phyloP scores from a whole-genome alignment of 441 rosid species.

The Populus tomentosa region DNA sequence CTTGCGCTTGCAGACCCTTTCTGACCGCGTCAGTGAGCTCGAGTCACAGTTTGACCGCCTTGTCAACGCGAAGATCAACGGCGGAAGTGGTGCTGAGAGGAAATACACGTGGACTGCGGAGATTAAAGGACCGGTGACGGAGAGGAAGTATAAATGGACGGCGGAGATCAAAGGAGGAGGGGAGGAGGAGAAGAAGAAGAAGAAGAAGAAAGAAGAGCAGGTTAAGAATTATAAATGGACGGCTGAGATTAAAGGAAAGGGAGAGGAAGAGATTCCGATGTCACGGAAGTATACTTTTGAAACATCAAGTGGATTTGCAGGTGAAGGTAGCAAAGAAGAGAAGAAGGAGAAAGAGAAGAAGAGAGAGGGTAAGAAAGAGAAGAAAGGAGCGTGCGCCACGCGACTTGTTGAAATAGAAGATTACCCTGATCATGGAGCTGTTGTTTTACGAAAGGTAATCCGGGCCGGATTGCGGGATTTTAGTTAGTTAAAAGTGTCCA shows the following conservation, averaged over 20 bases:
- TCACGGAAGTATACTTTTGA: conserved; percentile 51
- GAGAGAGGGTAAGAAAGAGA: conserved; percentile 37
- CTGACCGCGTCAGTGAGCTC: conserved; percentile 56
- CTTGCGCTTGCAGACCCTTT: conserved; percentile 41
- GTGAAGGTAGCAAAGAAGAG: conserved; percentile 33
- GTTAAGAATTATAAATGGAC: conserved; percentile 66
- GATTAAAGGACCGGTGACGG: conserved; percentile 49
- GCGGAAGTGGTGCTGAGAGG: conserved; percentile 34
- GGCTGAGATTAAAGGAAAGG: conserved; percentile 69
- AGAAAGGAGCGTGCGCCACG: conserved; percentile 27
- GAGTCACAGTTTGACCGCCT: conserved; percentile 66
- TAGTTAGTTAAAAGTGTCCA: not conserved
- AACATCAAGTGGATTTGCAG: conserved; percentile 44
- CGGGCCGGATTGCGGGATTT: not conserved
- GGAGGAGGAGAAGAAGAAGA: conserved; percentile 36
- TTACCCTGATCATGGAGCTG: conserved; percentile 41
- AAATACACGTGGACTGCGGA: conserved; percentile 79
- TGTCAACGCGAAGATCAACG: conserved; percentile 24
- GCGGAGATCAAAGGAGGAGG: conserved; percentile 54
- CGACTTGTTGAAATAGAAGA: conserved; percentile 76
- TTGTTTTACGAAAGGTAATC: conserved; percentile 59
- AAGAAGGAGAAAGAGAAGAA: conserved; percentile 35
- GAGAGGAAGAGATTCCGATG: conserved; percentile 38
- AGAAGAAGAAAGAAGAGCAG: conserved; percentile 25
- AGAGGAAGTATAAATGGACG: conserved; percentile 67